Evolutionary conservation across 2,329 filamentous ascomycete genomes (phyloP).

Genomic region (Cercospora beticola): DNA sequence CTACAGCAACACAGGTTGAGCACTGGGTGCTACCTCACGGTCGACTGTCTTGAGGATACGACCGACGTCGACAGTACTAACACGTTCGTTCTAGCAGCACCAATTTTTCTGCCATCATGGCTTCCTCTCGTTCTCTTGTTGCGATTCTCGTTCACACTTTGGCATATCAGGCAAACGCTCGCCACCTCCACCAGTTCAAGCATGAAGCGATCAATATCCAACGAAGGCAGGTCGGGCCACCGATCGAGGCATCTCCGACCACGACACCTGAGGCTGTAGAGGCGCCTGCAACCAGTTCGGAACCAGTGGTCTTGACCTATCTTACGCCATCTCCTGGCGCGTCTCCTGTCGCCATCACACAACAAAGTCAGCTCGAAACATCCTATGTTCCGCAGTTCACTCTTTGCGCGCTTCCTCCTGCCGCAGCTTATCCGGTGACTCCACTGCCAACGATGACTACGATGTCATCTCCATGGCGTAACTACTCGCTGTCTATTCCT

Average conservation of each 20-base stretch:
- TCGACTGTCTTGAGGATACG: conserved; percentile 17
- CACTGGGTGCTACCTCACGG: conserved; percentile 22
- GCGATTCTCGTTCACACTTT: conserved; percentile 19
- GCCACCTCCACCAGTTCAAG: conserved; percentile 29
- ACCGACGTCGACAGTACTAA: neutral
- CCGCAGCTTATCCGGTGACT: conserved; percentile 37
- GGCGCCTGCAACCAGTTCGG: conserved; percentile 20
- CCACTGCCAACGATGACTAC: conserved; percentile 33
- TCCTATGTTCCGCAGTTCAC: conserved; percentile 46
- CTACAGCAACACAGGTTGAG: conserved; percentile 17
- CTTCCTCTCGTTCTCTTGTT: conserved; percentile 22
- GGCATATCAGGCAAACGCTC: conserved; percentile 25
- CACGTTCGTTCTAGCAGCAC: conserved; percentile 7
- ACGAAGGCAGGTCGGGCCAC: conserved; percentile 28
- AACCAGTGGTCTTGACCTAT: conserved; percentile 37
- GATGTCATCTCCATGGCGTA: conserved; percentile 40
- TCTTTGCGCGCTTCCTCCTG: conserved; percentile 43
- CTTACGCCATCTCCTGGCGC: conserved; percentile 47
- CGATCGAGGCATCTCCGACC: conserved; percentile 21
- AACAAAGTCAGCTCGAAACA: conserved; percentile 46
- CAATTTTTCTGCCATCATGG: conserved; percentile 23
- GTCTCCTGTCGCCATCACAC: conserved; percentile 42
- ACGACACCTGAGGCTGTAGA: conserved; percentile 11
- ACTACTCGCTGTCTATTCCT: conserved; percentile 38
- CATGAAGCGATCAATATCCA: conserved; percentile 35